Conservation (phyloP, 1,284 basidiomycete species). For the Moesziomyces sp. region DNA sequence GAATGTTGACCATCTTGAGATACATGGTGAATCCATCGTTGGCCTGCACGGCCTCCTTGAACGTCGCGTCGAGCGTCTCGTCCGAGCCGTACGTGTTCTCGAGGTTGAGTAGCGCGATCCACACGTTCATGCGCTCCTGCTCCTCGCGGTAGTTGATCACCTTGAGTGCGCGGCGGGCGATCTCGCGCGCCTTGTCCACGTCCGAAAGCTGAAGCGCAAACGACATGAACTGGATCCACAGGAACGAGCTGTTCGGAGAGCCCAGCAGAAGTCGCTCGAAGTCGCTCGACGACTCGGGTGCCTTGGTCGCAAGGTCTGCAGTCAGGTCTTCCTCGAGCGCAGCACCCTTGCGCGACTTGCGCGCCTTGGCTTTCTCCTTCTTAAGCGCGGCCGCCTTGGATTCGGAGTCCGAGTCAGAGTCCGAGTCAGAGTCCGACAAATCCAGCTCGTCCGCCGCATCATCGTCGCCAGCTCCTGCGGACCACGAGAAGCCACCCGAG, state of each 20-base stretch:
- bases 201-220: slow-evolving; percentile 96
- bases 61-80: slow-evolving; percentile 79
- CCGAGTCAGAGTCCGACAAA: slow-evolving; percentile 22
- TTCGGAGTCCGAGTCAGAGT: slow-evolving; percentile 72
- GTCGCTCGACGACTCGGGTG: slow-evolving; percentile 88
- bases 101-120: slow-evolving; percentile 94
- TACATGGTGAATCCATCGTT: slow-evolving; percentile 94
- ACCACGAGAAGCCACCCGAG: slow-evolving; percentile 72
- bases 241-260: slow-evolving; percentile 96
- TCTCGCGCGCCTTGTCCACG: slow-evolving; percentile 89
- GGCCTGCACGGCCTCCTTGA: slow-evolving; percentile 87
- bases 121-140: slow-evolving; percentile 94
- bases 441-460: slow-evolving; percentile 12
- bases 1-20: slow-evolving; percentile 83
- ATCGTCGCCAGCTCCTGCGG: slow-evolving; percentile 65
- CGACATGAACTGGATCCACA: slow-evolving; percentile 99
- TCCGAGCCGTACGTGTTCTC: slow-evolving; percentile 88
- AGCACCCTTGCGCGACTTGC: slow-evolving; percentile 24
- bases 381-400: slow-evolving; percentile 63
- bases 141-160: slow-evolving; percentile 95
- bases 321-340: slow-evolving; percentile 59
- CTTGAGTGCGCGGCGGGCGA: slow-evolving; percentile 84
- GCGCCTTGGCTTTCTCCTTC: slow-evolving; percentile 27
- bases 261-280: slow-evolving; percentile 93
- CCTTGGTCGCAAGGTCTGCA: slow-evolving; percentile 59